Conservation (phyloP, 805 yeast genomes). For the Candida ulmi region DNA sequence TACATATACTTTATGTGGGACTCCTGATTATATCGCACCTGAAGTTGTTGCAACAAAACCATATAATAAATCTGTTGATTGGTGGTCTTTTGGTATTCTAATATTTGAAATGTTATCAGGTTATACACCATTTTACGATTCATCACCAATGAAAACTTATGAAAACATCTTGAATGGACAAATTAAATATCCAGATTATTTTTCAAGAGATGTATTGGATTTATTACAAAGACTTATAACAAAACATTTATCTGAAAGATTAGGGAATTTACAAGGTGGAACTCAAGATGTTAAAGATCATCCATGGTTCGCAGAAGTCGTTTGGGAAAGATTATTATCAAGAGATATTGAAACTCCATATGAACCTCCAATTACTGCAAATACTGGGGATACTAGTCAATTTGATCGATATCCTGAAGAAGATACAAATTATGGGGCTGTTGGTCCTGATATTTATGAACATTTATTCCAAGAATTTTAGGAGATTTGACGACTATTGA, state of each 20-base stretch:
- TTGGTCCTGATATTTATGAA: slow-evolving; percentile 64
- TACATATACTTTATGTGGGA: slow-evolving; percentile 91
- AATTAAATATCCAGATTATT: slow-evolving; percentile 69
- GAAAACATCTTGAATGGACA: slow-evolving; percentile 84
- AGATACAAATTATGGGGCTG: slow-evolving; percentile 77
- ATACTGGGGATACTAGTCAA: slow-evolving; percentile 89
- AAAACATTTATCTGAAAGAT: slow-evolving; percentile 74
- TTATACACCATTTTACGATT: slow-evolving; percentile 89
- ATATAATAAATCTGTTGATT: slow-evolving; percentile 90
- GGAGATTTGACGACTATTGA: too few relatives aligned
- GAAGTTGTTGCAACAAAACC: slow-evolving; percentile 93
- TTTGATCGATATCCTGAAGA: slow-evolving; percentile 82
- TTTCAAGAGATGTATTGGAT: slow-evolving; percentile 75
- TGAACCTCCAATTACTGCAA: slow-evolving; percentile 90
- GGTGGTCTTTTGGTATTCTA: slow-evolving; percentile 96
- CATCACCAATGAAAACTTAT: slow-evolving; percentile 90
- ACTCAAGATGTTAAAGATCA: slow-evolving; percentile 81
- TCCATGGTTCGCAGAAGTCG: slow-evolving; percentile 88
- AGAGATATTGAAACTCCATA: slow-evolving; percentile 93
- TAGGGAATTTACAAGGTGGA: slow-evolving; percentile 84
- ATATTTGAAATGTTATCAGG: slow-evolving; percentile 95
- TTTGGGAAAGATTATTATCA: slow-evolving; percentile 82
- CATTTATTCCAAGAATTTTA: slow-evolving; percentile 55
- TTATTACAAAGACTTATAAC: slow-evolving; percentile 69
- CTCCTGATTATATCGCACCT: slow-evolving; percentile 96